Percentiles rank a stretch among this genome's conserved stretches.
Conservation (phyloP, 2,329 filamentous ascomycete species). For the Colletotrichum sp. region DNA sequence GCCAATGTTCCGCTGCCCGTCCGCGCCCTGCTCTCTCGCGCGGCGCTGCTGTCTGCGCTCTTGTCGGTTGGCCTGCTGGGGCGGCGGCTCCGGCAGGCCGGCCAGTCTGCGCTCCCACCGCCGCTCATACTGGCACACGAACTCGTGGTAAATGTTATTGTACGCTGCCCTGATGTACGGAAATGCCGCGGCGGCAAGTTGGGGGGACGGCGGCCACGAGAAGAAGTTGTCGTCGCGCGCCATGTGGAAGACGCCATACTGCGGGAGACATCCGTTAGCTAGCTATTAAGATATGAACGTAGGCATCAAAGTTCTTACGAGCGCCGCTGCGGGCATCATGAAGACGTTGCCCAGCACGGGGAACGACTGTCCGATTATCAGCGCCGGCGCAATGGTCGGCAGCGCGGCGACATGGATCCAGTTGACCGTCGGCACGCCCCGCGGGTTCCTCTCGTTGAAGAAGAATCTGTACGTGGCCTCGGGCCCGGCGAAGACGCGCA, state of each 20-base stretch:
- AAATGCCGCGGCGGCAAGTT: slow-evolving; percentile 54
- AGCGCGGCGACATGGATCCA: slow-evolving; percentile 27
- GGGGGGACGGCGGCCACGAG: slow-evolving; percentile 59
- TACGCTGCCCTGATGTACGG: slow-evolving; percentile 53
- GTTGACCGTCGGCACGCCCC: slow-evolving; percentile 17
- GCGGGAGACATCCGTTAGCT: background rate
- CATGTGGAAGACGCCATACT: slow-evolving; percentile 55
- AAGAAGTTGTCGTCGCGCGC: slow-evolving; percentile 50
- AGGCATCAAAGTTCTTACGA: slow-evolving; percentile 35
- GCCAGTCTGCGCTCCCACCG: slow-evolving; percentile 52
- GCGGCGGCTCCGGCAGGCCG: slow-evolving; percentile 33
- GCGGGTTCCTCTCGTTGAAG: slow-evolving; percentile 13
- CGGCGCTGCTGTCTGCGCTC: background rate
- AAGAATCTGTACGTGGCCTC: slow-evolving; percentile 31
- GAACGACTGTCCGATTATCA: slow-evolving; percentile 49
- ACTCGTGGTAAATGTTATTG: slow-evolving; percentile 47
- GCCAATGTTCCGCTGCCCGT: slow-evolving; percentile 11
- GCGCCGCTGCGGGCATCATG: slow-evolving; percentile 44
- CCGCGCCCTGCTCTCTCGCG: slow-evolving; percentile 10
- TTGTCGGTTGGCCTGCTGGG: background rate
- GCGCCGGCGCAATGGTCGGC: slow-evolving; percentile 49
- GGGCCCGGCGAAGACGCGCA: slow-evolving; percentile 58
- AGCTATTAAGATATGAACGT: background rate
- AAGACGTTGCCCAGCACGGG: slow-evolving; percentile 47
- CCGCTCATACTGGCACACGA: slow-evolving; percentile 52